Percentiles rank a stretch among this genome's conserved stretches.
Evolutionary conservation across 2,329 filamentous ascomycete species (phyloP).

Genomic region (Cytospora mali): DNA sequence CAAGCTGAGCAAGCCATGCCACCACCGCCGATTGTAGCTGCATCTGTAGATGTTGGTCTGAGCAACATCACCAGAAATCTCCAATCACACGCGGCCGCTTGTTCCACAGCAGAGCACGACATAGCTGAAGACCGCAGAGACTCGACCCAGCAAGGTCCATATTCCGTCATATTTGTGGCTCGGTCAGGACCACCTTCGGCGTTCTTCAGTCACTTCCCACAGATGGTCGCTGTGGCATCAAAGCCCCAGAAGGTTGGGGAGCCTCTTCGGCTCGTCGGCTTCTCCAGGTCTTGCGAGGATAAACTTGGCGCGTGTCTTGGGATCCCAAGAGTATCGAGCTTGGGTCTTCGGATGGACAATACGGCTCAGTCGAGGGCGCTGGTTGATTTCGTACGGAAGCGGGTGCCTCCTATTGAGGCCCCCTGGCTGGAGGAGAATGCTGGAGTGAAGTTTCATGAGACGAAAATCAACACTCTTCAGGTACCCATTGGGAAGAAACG

Average conservation of each 20-base stretch:
- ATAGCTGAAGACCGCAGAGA: background rate
- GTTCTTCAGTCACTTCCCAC: constrained; percentile 62
- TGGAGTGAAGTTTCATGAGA: constrained; percentile 44
- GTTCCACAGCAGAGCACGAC: background rate
- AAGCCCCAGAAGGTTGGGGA: constrained; percentile 41
- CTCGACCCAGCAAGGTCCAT: constrained; percentile 34
- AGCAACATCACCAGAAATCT: constrained; percentile 64
- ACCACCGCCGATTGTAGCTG: constrained; percentile 55
- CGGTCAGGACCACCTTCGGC: constrained; percentile 59
- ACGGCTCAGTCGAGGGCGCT: constrained; percentile 61
- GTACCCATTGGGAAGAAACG: constrained; percentile 44
- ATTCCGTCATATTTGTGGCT: constrained; percentile 60
- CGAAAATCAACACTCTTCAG: constrained; percentile 51
- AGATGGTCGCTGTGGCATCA: constrained; percentile 51
- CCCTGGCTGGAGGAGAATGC: constrained; percentile 58
- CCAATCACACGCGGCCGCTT: constrained; percentile 43
- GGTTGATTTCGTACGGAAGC: constrained; percentile 55
- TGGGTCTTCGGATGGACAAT: constrained; percentile 56
- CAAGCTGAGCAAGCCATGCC: constrained; percentile 31
- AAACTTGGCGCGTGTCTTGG: constrained; percentile 59
- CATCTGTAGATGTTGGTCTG: constrained; percentile 65
- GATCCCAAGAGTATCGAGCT: constrained; percentile 65
- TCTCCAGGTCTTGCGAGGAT: constrained; percentile 62
- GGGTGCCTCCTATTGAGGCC: constrained; percentile 55
- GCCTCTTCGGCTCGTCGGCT: constrained; percentile 60